Conservation (phyloP, 2,329 filamentous ascomycete species). For the Aspergillus aculeatinus region DNA sequence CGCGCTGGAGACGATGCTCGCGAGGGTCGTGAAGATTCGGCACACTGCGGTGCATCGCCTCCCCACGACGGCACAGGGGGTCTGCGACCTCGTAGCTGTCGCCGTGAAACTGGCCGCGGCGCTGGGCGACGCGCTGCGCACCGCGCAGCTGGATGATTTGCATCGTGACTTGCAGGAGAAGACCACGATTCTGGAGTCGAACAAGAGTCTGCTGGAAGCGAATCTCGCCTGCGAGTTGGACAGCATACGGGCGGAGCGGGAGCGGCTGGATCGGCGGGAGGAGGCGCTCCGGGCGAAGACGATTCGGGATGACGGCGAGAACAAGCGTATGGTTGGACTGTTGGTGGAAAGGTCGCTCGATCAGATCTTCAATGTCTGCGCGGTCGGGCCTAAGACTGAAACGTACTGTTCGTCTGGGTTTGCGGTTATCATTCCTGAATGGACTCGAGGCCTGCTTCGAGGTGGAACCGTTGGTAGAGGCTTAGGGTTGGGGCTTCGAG, state of each 20-base stretch:
- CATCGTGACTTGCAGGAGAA: constrained; percentile 6
- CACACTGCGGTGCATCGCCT: constrained; percentile 8
- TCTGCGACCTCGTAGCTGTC: background rate
- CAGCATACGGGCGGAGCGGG: background rate
- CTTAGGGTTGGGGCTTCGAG: no score
- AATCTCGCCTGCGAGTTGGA: background rate
- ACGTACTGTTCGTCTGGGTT: no score
- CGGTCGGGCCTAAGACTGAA: no score
- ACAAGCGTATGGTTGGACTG: background rate
- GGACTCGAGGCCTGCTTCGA: no score
- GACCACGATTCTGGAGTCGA: background rate
- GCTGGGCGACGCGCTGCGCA: background rate
- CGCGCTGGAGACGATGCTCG: background rate
- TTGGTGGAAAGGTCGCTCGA: background rate
- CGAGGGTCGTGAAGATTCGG: background rate
- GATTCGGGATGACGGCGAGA: background rate
- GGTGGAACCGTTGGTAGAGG: no score
- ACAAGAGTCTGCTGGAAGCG: constrained; percentile 3
- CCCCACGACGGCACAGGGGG: background rate
- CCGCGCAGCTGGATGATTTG: background rate
- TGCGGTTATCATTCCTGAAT: no score
- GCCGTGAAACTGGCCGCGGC: background rate
- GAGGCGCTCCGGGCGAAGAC: background rate
- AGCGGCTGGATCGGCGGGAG: background rate
- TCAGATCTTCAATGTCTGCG: background rate